A percentile compares a stretch with the other conserved stretches of the same genome.
Evolutionary conservation across 225 moss, liverwort and hornwort species (phyloP).

Genomic region (Anthoceros angustus): DNA sequence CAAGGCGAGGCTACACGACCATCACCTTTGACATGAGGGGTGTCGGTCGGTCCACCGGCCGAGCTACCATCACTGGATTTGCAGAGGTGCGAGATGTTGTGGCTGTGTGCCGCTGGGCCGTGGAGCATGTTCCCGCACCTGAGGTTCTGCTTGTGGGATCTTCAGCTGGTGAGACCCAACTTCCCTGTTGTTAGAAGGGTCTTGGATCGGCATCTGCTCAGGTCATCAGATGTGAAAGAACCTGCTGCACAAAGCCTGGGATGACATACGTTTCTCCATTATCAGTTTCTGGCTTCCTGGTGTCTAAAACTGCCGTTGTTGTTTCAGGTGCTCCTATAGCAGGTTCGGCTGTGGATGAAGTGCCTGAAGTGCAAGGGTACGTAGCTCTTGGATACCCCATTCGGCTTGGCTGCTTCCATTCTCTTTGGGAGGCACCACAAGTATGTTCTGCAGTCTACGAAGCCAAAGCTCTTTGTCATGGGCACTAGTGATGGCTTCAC

Average conservation of each 20-base stretch:
- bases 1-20: constrained; percentile 40
- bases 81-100: constrained; percentile 69
- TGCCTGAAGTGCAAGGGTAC: constrained; percentile 53
- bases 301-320: background rate
- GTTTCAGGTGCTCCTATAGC: constrained; percentile 74
- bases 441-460: constrained; percentile 42
- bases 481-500: constrained; percentile 90
- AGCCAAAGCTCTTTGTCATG: constrained; percentile 91
- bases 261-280: too few relatives aligned
- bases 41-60: constrained; percentile 60
- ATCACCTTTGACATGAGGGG: constrained; percentile 91
- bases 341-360: constrained; percentile 51
- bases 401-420: constrained; percentile 60
- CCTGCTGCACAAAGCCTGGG: too few relatives aligned
- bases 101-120: too few relatives aligned
- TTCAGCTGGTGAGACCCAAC: constrained; percentile 47
- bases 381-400: constrained; percentile 76
- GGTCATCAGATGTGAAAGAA: background rate
- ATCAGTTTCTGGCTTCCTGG: background rate
- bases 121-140: too few relatives aligned
- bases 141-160: constrained; percentile 74
- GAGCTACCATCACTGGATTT: constrained; percentile 50
- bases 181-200: background rate
- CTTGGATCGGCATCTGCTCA: background rate
- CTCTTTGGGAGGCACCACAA: constrained; percentile 76